Evolutionary conservation across 768 basidiomycete species (phyloP).

Genomic region (Cubamyces lactineus): DNA sequence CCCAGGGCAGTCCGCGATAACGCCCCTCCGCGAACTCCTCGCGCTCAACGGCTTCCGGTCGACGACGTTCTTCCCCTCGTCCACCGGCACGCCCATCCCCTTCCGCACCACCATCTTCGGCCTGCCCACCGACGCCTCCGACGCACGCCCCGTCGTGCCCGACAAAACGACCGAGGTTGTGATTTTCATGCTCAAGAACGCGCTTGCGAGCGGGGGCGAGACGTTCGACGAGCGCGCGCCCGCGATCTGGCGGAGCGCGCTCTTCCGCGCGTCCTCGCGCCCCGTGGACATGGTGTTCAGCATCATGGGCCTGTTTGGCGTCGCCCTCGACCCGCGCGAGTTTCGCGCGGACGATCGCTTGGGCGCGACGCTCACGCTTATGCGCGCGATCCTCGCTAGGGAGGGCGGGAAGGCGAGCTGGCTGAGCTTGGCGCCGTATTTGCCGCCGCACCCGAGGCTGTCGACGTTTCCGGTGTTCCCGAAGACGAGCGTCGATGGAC

Average conservation of each 20-base stretch:
- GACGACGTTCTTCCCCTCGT: no score
- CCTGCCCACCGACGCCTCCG: no score
- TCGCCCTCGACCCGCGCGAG: slow-evolving; percentile 6
- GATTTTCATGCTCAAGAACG: no score
- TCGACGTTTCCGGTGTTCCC: slow-evolving; percentile 7
- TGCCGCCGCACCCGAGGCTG: background rate
- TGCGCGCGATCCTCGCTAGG: slow-evolving; percentile 7
- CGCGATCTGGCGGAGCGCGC: slow-evolving; percentile 19
- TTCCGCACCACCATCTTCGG: no score
- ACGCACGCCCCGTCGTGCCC: no score
- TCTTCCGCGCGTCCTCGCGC: slow-evolving; percentile 22
- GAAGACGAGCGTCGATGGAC: background rate
- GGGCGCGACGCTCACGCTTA: slow-evolving; percentile 10
- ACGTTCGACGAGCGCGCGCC: slow-evolving; percentile 11
- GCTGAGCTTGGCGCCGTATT: slow-evolving; percentile 8
- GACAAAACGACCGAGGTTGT: no score
- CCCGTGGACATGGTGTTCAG: slow-evolving; percentile 23
- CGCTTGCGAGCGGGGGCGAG: slow-evolving; percentile 8
- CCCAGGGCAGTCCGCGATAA: slow-evolving; percentile 8
- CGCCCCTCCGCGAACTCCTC: slow-evolving; percentile 1
- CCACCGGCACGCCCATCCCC: no score
- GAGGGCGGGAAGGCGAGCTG: slow-evolving; percentile 9
- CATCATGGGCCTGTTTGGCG: slow-evolving; percentile 22
- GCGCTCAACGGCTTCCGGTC: background rate
- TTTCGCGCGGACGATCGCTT: slow-evolving; percentile 15